Conservation (phyloP, 1,284 basidiomycete species). For the Rhodotorula sp. region DNA sequence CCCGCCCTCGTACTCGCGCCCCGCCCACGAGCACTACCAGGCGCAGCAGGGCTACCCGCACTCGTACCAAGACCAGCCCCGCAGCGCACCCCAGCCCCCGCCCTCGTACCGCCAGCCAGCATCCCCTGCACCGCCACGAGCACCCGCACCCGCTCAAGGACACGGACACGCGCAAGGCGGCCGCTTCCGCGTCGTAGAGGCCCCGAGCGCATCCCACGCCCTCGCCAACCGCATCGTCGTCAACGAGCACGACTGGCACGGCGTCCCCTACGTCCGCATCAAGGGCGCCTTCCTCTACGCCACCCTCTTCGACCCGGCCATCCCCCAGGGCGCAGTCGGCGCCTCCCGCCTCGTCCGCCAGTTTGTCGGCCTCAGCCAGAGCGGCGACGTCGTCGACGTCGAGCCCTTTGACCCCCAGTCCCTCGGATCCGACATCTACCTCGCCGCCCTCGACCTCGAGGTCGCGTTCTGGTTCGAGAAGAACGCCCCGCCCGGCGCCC, state of each 20-base stretch:
- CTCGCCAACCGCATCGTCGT: conserved; percentile 80
- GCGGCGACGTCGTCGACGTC: conserved; percentile 72
- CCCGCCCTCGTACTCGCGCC: background rate
- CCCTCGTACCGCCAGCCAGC: too few relatives aligned
- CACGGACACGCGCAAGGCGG: conserved; percentile 41
- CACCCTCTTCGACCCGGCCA: conserved; percentile 40
- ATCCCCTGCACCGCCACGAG: background rate
- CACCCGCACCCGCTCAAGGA: conserved; percentile 29
- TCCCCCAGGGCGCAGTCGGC: conserved; percentile 47
- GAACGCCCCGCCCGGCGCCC: conserved; percentile 30
- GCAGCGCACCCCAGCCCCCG: background rate
- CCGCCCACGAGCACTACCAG: background rate
- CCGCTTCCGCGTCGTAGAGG: conserved; percentile 52
- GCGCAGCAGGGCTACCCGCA: too few relatives aligned
- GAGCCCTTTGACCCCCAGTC: conserved; percentile 58
- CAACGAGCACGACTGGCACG: conserved; percentile 67
- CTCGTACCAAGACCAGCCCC: too few relatives aligned
- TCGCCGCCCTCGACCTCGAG: conserved; percentile 39
- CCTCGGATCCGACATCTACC: conserved; percentile 33
- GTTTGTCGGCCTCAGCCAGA: conserved; percentile 70
- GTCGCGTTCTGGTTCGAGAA: conserved; percentile 43
- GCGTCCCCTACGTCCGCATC: conserved; percentile 38
- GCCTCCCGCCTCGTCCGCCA: conserved; percentile 70
- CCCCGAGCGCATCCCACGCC: conserved; percentile 61
- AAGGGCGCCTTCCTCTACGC: conserved; percentile 41